These are phyloP conservation scores for Globisporangium carolinianum DNA, from an alignment of 352 stramenopile genomes.

Conservation along the genomic window DNA sequence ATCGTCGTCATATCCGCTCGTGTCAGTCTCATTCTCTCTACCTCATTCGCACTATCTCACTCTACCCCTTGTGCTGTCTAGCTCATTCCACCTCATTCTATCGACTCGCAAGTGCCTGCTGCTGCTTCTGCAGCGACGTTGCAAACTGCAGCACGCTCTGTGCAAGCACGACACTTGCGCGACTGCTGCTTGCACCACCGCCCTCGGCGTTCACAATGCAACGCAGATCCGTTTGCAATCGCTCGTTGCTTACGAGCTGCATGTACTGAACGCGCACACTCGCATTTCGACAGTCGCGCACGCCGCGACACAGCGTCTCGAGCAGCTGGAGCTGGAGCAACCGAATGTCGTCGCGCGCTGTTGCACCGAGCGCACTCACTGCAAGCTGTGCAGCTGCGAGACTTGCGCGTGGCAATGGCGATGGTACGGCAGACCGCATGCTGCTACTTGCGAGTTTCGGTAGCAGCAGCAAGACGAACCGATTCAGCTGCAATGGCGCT, in stretches of 20 bases:
- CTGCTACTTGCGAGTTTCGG: slow-evolving; percentile 21
- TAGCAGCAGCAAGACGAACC: slow-evolving; percentile 51
- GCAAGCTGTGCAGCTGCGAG: slow-evolving; percentile 30
- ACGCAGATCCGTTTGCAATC: slow-evolving; percentile 36
- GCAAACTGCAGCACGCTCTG: slow-evolving; percentile 31
- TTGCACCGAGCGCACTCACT: slow-evolving; percentile 27
- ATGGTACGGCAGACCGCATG: neutral
- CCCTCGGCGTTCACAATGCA: slow-evolving; percentile 20
- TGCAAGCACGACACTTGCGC: slow-evolving; percentile 31
- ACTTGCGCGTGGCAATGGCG: slow-evolving; percentile 3
- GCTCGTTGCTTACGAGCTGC: slow-evolving; percentile 31
- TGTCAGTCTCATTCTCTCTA: too few relatives aligned
- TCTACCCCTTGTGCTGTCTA: neutral
- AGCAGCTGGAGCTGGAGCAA: slow-evolving; percentile 48
- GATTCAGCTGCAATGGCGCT: slow-evolving; percentile 26
- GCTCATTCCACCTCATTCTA: neutral
- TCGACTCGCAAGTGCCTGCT: neutral
- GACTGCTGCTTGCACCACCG: slow-evolving; percentile 13
- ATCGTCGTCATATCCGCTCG: too few relatives aligned
- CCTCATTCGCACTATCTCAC: too few relatives aligned
- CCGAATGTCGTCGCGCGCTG: slow-evolving; percentile 25
- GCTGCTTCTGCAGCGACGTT: neutral
- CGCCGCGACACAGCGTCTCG: slow-evolving; percentile 25
- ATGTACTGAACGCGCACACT: neutral
- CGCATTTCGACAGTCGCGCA: too few relatives aligned